Base-by-base conservation (phyloP, 2,329 filamentous ascomycete species). In the Diplocarpon rosae region DNA sequence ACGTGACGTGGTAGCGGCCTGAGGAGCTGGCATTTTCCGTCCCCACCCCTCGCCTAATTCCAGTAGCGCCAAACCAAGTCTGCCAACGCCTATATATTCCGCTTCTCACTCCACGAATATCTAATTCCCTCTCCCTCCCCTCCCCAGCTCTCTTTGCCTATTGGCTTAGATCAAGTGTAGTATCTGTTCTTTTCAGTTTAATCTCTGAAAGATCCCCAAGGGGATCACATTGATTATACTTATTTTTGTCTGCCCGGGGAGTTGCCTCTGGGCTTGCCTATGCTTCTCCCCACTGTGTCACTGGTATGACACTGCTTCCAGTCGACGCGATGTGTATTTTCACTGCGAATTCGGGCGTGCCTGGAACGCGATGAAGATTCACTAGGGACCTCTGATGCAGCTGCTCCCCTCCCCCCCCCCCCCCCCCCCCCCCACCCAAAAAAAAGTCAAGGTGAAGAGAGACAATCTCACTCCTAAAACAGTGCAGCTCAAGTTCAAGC, bases 141-240 rank as follows among this genome's bases (percentile, higher is more conserved):
- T 43, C 34, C 37, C 37, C 30, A 43, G 41, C 45, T 43, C 66
- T 61, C 69, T 72, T 72, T 70, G 68, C 66, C 66, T 65, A 72
- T 73, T 77, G 73, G 78, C 78, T 85, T 84, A 86, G 83, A 87
- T 87, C 83, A 87, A 85, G 81, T 87, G 46, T 48, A 48, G 46
- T 48, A 47, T 49, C 82, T 86, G 83, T 88, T 89, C 83, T 88
- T 87, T 84, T 86, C 80, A 89, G 84, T 87, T 88, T 89, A 88
- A 88, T 87, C 80, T 83, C 83, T 89, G 83, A 83, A 85, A 87
- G 75, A 73, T 72, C 71, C 72, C 78, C 76, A 84, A 72, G 52
- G 78, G 71, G 70, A 70, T 71, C 72, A 76, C 75, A 74, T 71
- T 78, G 80, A 85, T 89, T 88, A 85, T 77, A 78, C 80, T 72